Conservation (phyloP, 208 protist genomes). For the Crithidia brevicula region DNA sequence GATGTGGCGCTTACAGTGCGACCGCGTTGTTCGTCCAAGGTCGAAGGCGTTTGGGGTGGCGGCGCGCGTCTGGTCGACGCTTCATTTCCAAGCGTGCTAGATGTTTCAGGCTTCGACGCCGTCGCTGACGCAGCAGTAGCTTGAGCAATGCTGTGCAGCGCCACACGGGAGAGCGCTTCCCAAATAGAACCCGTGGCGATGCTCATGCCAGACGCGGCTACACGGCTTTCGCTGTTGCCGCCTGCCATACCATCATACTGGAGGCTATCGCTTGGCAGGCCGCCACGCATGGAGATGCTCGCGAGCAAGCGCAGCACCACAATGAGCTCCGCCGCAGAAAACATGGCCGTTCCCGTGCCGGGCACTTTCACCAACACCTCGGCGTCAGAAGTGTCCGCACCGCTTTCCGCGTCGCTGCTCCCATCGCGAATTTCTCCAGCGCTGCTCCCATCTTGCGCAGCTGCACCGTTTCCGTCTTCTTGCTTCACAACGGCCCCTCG, state of each 20-base stretch:
- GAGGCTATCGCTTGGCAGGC: neutral
- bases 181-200: constrained; percentile 13
- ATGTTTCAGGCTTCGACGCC: too few species aligned
- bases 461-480: neutral
- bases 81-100: too few species aligned
- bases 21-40: neutral
- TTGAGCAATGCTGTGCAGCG: neutral
- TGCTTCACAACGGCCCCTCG: too few species aligned
- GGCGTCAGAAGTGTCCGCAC: neutral
- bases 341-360: too few species aligned
- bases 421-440: too few species aligned
- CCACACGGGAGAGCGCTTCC: constrained; percentile 9
- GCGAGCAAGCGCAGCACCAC: constrained; percentile 25
- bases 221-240: too few species aligned
- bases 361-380: too few species aligned
- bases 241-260: too few species aligned
- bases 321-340: constrained; percentile 20
- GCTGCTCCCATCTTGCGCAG: neutral
- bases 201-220: too few species aligned
- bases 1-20: neutral
- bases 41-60: neutral
- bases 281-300: constrained; percentile 24
- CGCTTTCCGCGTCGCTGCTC: neutral
- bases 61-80: too few species aligned
- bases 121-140: neutral